Evolutionary conservation across 1,284 basidiomycete genomes (phyloP), one percentile per base, ranked within the genome.

Genomic region (Trametes hirsuta): DNA sequence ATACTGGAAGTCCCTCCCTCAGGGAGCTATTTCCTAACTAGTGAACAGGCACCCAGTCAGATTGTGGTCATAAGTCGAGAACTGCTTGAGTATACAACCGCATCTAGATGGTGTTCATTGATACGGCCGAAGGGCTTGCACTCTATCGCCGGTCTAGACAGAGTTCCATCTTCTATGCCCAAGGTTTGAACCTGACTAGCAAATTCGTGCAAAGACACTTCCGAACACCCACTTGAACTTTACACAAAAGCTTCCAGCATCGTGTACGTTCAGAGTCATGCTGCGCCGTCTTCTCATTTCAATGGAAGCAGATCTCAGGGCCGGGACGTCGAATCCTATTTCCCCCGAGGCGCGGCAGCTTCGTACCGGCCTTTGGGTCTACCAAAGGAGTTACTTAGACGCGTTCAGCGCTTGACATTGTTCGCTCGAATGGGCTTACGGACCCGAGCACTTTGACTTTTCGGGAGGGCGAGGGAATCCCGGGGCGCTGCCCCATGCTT

Each of bases 381-480:
- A 56, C 63, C 54, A 44, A 59, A 57, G 8, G 12, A 47, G 52
- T 21, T 22, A 24, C 5, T 37, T 22, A 50, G 45, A 41, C 56
- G 56, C 62, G 55, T 57, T 44, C 46, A 21, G 30, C 15, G n/a
- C 25, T 34, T 34, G 50, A 57, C 54, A 61, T 61, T 61, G 58
- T 64, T 42, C 53, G 25, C 54, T 40, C 8, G 37, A 24, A 12
- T 42, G 57, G 49, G 22, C 18, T 51, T 18, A 44, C 63, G 63
- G 63, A 22, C 40, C 63, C 63, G 63, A 61, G 51, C 12, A 21
- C 12, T n/a, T 47, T 15, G 41, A 51, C 63, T 52, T 44, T 56
- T 52, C 36, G 53, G 59, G 59, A 24, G 39, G 15, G 8, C 63
- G 47, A 64, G 63, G 59, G 63, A 64, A 64, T 25, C 36, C 36